These are phyloP conservation scores for Domatiomyces globalis DNA, from an alignment of 2,329 filamentous ascomycete genomes.

Conservation along the genomic window DNA sequence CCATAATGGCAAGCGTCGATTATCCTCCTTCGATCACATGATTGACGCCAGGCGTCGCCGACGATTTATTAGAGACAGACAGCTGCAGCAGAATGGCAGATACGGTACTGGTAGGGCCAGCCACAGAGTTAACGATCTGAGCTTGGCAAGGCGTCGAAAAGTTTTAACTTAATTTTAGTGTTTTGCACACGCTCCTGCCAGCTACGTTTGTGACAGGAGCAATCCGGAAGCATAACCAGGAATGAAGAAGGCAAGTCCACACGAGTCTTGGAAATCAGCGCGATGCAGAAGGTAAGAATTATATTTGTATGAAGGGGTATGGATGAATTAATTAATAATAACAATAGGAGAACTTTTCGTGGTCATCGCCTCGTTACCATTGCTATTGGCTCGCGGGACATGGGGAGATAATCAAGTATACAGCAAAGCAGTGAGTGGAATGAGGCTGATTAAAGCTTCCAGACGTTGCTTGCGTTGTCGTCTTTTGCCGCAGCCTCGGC, in stretches of 20 bases:
- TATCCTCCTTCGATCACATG: conserved; percentile 46
- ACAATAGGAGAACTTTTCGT: not conserved
- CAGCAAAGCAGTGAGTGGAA: not conserved
- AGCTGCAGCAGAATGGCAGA: conserved; percentile 43
- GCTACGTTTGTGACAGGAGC: too few relatives aligned
- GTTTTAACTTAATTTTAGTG: too few relatives aligned
- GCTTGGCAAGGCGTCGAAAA: too few relatives aligned
- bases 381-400: not conserved
- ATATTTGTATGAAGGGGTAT: not conserved
- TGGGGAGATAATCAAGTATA: not conserved
- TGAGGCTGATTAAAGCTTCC: not conserved
- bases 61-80: conserved; percentile 55
- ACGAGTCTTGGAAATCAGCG: too few relatives aligned
- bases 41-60: conserved; percentile 36
- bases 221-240: too few relatives aligned
- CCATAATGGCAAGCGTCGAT: conserved; percentile 45
- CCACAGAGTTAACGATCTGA: too few relatives aligned
- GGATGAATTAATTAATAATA: not conserved
- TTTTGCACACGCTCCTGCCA: too few relatives aligned
- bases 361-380: not conserved
- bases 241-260: too few relatives aligned
- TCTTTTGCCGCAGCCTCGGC: conserved; percentile 3
- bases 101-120: conserved; percentile 32
- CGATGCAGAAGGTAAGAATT: not conserved
- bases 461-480: not conserved